A percentile compares a stretch with the other conserved stretches of the same genome.
phyloP scores from a whole-genome alignment of 768 basidiomycete species.

The Nidularia pulvinata region DNA sequence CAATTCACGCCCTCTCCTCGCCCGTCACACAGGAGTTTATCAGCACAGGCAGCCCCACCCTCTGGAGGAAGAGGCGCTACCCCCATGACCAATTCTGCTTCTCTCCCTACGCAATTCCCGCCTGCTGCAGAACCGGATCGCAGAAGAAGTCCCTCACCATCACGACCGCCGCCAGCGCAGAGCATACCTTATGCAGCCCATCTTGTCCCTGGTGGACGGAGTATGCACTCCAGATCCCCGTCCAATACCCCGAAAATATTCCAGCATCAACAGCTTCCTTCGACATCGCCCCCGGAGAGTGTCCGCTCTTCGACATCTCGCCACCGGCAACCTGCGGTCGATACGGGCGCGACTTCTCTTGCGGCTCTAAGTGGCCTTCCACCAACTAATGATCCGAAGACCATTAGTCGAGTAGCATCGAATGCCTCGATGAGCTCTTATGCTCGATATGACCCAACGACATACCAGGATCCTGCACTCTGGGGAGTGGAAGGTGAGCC shows the following conservation, averaged over 20 bases:
- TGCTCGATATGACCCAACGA: constrained; percentile 19
- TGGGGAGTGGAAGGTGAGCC: constrained; percentile 13
- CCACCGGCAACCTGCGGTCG: neutral
- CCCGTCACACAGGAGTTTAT: neutral
- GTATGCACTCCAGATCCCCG: neutral
- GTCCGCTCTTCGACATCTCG: neutral
- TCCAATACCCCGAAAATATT: constrained; percentile 1
- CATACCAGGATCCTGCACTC: constrained; percentile 30
- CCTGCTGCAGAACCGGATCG: neutral
- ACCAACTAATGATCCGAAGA: neutral
- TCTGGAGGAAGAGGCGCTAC: neutral
- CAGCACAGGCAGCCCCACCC: neutral
- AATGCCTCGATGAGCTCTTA: constrained; percentile 24
- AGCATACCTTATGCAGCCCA: neutral
- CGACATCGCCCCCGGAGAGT: neutral
- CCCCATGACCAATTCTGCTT: neutral
- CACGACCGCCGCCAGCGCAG: constrained; percentile 1
- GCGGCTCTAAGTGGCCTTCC: constrained; percentile 1
- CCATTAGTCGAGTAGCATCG: constrained; percentile 17
- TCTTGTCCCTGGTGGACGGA: neutral
- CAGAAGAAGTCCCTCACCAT: neutral
- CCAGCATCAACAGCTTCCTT: neutral
- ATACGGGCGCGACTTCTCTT: constrained; percentile 5
- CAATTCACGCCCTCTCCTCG: neutral
- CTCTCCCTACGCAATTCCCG: neutral